Evolutionary conservation across 2,329 filamentous ascomycete species (phyloP).

Genomic region (Microcyclosporella mali): DNA sequence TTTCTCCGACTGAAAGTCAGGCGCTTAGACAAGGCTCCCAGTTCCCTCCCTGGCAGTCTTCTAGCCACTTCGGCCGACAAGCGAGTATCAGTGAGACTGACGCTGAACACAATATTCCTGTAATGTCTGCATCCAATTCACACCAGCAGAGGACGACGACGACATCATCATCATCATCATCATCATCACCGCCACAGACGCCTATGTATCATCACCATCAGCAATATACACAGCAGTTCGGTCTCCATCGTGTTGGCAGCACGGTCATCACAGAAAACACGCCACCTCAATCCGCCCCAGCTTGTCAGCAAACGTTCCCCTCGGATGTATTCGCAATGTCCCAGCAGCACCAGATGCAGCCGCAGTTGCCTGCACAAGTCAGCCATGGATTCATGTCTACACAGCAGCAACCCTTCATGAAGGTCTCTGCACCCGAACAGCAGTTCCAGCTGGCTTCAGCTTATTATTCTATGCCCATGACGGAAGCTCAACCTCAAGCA

Average conservation of each 20-base stretch:
- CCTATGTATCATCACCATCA: conserved; percentile 31
- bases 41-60: conserved; percentile 38
- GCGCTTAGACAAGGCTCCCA: conserved; percentile 23
- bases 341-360: conserved; percentile 15
- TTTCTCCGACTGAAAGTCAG: conserved; percentile 40
- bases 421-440: conserved; percentile 18
- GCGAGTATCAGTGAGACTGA: conserved; percentile 36
- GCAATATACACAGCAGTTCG: conserved; percentile 15
- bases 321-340: conserved; percentile 30
- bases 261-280: conserved; percentile 39
- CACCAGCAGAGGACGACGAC: conserved; percentile 22
- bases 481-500: conserved; percentile 10
- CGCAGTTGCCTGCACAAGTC: conserved; percentile 11
- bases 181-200: conserved; percentile 43
- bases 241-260: conserved; percentile 25
- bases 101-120: conserved; percentile 22
- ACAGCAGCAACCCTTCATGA: conserved; percentile 25
- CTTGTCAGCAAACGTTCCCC: conserved; percentile 44
- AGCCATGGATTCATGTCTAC: conserved; percentile 10
- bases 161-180: too few species aligned
- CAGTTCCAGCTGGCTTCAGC: conserved; percentile 13
- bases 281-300: conserved; percentile 46
- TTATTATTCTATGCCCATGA: conserved; percentile 9
- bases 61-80: conserved; percentile 32
- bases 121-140: conserved; percentile 4